Percentiles rank a stretch among this genome's conserved stretches.
These are phyloP conservation scores for Xylaria telfairii DNA, from an alignment of 495 filamentous ascomycete genomes.

Conservation along the genomic window DNA sequence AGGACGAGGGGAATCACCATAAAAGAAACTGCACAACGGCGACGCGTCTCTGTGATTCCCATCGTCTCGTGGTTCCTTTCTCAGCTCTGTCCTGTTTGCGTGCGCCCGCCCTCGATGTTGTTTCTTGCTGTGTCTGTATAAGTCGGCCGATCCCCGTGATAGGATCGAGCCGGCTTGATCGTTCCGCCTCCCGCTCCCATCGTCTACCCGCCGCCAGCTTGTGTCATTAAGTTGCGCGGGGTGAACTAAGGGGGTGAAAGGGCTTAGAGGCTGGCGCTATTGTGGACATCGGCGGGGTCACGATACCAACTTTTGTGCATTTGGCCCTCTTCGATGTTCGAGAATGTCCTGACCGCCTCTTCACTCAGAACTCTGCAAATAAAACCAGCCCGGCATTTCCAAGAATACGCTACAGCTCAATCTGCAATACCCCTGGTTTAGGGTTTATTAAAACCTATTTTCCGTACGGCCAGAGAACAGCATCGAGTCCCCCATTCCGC, in stretches of 20 bases:
- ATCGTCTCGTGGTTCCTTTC: background rate
- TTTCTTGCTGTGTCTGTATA: background rate
- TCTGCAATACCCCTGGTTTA: constrained; percentile 18
- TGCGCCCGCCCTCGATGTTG: background rate
- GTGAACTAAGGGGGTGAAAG: background rate
- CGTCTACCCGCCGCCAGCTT: constrained; percentile 4
- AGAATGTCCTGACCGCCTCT: constrained; percentile 19
- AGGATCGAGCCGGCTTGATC: constrained; percentile 17
- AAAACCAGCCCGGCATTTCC: background rate
- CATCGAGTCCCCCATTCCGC: background rate
- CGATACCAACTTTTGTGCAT: constrained; percentile 2
- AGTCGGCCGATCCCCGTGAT: constrained; percentile 4
- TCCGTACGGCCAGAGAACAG: background rate
- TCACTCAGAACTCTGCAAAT: constrained; percentile 11
- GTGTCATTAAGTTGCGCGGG: constrained; percentile 10
- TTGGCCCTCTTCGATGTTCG: background rate
- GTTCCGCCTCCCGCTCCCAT: constrained; percentile 18
- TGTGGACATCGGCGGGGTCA: constrained; percentile 25
- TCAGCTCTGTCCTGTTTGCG: background rate
- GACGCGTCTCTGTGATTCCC: constrained; percentile 1
- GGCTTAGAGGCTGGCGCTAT: constrained; percentile 12
- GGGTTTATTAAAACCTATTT: background rate
- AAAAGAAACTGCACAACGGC: constrained; percentile 9
- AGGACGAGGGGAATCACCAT: background rate
- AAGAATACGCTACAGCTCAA: constrained; percentile 4